Conservation (phyloP, 192 early-diverging fungal genomes). For the Mortierella alpina region DNA sequence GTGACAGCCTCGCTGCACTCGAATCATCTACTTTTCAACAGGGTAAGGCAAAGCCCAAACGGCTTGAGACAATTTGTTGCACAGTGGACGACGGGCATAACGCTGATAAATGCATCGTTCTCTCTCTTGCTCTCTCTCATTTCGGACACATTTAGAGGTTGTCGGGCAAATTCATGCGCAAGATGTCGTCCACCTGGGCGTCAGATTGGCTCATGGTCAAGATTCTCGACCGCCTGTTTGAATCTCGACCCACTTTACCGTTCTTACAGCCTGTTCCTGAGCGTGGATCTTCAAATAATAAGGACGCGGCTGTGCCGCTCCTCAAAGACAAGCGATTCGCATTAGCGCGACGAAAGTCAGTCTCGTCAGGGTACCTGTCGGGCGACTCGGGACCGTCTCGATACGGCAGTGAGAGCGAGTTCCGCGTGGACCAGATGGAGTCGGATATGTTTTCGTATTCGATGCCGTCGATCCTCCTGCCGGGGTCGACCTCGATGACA, state of each 20-base stretch:
- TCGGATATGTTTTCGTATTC: constrained; percentile 11
- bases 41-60: constrained; percentile 2
- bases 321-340: constrained; percentile 37
- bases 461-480: constrained; percentile 23
- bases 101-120: not conserved
- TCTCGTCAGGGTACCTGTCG: constrained; percentile 30
- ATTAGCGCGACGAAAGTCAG: constrained; percentile 26
- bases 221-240: constrained; percentile 24
- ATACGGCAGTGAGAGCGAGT: not conserved
- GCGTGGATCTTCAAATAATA: constrained; percentile 13
- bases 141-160: constrained; percentile 10
- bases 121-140: not conserved
- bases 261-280: constrained; percentile 32
- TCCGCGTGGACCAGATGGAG: constrained; percentile 3
- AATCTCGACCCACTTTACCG: constrained; percentile 23
- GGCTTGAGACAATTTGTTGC: not conserved
- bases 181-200: constrained; percentile 28
- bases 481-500: not conserved
- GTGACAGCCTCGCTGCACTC: constrained; percentile 29
- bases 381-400: not conserved
- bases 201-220: constrained; percentile 18
- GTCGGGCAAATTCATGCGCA: constrained; percentile 35
- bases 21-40: constrained; percentile 34
- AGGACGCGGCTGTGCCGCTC: constrained; percentile 21
- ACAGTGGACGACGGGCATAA: not conserved